Percentiles rank a stretch among this genome's conserved stretches.
Evolutionary conservation across 2,329 filamentous ascomycete genomes (phyloP).

Genomic region (Orbilia blumenaviensis): DNA sequence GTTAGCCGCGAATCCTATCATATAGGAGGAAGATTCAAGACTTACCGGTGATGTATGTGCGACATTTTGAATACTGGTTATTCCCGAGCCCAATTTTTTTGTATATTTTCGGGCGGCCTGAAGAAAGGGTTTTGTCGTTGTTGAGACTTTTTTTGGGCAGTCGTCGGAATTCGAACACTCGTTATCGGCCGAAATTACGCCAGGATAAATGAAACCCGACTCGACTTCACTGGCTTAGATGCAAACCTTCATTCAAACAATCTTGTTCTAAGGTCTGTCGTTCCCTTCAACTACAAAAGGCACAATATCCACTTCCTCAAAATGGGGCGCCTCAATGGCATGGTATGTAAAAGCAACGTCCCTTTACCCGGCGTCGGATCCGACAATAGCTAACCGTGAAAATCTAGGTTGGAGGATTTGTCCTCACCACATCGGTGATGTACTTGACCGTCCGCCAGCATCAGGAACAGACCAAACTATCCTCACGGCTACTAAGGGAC

Average conservation of each 20-base stretch:
- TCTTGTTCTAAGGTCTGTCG: neutral
- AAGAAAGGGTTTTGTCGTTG: constrained; percentile 12
- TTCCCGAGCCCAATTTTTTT: neutral
- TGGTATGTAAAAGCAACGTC: constrained; percentile 1
- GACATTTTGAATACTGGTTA: constrained; percentile 25
- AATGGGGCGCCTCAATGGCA: constrained; percentile 51
- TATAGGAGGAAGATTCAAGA: neutral
- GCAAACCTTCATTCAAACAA: neutral
- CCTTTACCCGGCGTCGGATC: neutral
- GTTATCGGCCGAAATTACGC: neutral
- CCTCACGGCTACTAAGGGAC: constrained; percentile 64
- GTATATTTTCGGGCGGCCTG: neutral
- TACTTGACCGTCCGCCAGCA: constrained; percentile 77
- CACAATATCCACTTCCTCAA: neutral
- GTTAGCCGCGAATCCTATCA: neutral
- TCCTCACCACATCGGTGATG: constrained; percentile 76
- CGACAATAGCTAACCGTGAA: constrained; percentile 30
- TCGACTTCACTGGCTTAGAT: neutral
- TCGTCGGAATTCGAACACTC: neutral
- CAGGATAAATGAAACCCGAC: neutral
- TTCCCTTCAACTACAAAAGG: neutral
- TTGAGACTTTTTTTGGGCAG: neutral
- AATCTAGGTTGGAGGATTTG: constrained; percentile 76
- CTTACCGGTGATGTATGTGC: constrained; percentile 52
- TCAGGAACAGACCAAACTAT: constrained; percentile 60